Evolutionary conservation across 345 rosid species (phyloP).

Genomic region (Salix caprea): DNA sequence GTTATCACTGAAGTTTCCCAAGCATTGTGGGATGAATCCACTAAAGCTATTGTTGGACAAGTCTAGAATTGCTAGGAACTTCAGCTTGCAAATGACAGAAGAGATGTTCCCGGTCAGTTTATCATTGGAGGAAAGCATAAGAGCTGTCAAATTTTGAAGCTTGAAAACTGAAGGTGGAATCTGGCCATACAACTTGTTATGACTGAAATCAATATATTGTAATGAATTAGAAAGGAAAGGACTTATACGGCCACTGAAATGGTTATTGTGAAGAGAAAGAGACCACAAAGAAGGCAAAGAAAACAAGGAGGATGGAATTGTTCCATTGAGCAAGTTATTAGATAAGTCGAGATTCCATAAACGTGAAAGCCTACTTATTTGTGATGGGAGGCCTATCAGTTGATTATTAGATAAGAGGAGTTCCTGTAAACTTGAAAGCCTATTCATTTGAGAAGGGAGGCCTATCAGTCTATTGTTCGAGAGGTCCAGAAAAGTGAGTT

Average conservation of each 20-base stretch:
- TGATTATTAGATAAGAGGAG: too few relatives aligned
- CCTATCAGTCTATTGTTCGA: too few relatives aligned
- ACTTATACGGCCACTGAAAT: conserved; percentile 11
- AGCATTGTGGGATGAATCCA: too few relatives aligned
- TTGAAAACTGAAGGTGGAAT: background rate
- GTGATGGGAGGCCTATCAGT: background rate
- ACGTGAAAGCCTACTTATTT: background rate
- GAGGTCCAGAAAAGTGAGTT: background rate
- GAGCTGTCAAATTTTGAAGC: conserved; percentile 29
- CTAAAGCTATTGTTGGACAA: too few relatives aligned
- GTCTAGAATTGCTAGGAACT: too few relatives aligned
- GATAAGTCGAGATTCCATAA: background rate
- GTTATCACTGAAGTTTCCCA: too few relatives aligned
- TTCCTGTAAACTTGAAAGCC: too few relatives aligned
- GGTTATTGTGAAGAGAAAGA: background rate
- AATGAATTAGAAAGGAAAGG: background rate
- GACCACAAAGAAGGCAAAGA: background rate
- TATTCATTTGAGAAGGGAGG: background rate
- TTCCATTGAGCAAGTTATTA: background rate
- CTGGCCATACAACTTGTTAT: conserved; percentile 22
- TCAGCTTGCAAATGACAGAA: too few relatives aligned
- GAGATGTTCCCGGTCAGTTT: too few relatives aligned
- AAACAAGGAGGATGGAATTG: background rate
- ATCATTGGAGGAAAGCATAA: background rate
- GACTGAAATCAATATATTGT: conserved; percentile 13